phyloP scores from a whole-genome alignment of 2,329 filamentous ascomycete species.

The Endocalyx cinctus region DNA sequence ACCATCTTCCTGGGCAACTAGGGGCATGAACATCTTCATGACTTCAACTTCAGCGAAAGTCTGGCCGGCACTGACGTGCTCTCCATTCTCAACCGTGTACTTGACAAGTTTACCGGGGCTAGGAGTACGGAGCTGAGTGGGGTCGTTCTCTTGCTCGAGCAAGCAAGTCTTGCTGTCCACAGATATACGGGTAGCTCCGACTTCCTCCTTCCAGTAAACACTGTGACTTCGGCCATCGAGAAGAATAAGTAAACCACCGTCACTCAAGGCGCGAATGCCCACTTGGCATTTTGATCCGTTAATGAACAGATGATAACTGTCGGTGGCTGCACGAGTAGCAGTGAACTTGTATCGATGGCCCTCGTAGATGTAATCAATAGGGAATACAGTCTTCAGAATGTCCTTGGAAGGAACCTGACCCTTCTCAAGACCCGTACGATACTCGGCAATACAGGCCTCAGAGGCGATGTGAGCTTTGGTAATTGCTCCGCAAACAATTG shows the following conservation, averaged over 20 bases:
- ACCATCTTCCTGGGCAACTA: constrained; percentile 91
- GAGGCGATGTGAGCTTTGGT: constrained; percentile 95
- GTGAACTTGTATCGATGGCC: constrained; percentile 97
- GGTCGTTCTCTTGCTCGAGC: constrained; percentile 97
- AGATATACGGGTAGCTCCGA: constrained; percentile 88
- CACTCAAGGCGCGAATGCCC: constrained; percentile 85
- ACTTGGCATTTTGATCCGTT: constrained; percentile 96
- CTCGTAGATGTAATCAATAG: constrained; percentile 98
- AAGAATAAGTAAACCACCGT: constrained; percentile 88
- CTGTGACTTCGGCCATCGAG: constrained; percentile 93
- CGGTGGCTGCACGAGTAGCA: constrained; percentile 81
- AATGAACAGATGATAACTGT: constrained; percentile 98
- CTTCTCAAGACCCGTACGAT: constrained; percentile 85
- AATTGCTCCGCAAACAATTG: constrained; percentile 91
- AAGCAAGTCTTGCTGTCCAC: constrained; percentile 98
- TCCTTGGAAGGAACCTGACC: constrained; percentile 97
- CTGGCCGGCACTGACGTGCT: constrained; percentile 88
- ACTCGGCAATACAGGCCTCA: constrained; percentile 82
- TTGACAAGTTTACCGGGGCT: constrained; percentile 98
- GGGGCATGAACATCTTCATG: constrained; percentile 99
- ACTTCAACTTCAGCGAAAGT: constrained; percentile 96
- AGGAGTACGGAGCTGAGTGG: constrained; percentile 90
- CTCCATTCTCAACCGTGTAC: constrained; percentile 91
- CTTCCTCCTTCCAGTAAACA: constrained; percentile 99
- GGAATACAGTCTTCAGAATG: constrained; percentile 94